phyloP scores from a whole-genome alignment of 371 early-diverging fungal species.

The Massospora cicadina region DNA sequence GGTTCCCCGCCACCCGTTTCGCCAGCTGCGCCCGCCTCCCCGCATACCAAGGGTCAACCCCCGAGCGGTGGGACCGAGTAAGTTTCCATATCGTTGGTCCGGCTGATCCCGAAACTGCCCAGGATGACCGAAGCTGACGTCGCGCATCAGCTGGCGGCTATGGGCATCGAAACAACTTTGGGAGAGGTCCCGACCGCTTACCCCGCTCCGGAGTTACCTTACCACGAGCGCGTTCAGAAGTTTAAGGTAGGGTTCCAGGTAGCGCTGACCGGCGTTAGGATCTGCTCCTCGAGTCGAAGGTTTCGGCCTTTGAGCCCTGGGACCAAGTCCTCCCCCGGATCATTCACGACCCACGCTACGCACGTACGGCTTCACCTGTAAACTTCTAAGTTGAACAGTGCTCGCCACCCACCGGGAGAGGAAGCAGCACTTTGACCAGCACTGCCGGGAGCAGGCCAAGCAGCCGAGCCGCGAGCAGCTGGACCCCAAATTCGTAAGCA shows the following conservation, averaged over 20 bases:
- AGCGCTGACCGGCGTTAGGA: background rate
- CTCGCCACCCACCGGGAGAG: background rate
- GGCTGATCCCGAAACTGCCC: too few relatives aligned
- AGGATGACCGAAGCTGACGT: background rate
- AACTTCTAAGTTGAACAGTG: background rate
- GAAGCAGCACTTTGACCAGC: background rate
- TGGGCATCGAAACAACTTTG: background rate
- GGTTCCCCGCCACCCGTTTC: background rate
- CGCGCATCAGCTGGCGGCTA: background rate
- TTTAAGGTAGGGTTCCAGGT: background rate
- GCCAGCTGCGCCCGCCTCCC: background rate
- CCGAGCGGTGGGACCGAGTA: background rate
- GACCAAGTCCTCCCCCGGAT: conserved; percentile 14
- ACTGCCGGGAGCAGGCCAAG: background rate
- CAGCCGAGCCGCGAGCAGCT: background rate
- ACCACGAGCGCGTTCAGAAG: background rate
- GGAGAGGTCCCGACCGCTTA: too few relatives aligned
- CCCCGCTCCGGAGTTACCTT: background rate
- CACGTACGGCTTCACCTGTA: conserved; percentile 8
- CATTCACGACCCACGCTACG: conserved; percentile 14
- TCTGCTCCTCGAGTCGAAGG: conserved; percentile 12
- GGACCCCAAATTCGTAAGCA: background rate
- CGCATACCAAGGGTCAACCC: background rate
- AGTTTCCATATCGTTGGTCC: too few relatives aligned
- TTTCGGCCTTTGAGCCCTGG: conserved; percentile 14